A percentile compares a stretch with the other conserved stretches of the same genome.
Evolutionary conservation across 805 yeast genomes (phyloP).

Genomic region (Torulaspora gathmanii): DNA sequence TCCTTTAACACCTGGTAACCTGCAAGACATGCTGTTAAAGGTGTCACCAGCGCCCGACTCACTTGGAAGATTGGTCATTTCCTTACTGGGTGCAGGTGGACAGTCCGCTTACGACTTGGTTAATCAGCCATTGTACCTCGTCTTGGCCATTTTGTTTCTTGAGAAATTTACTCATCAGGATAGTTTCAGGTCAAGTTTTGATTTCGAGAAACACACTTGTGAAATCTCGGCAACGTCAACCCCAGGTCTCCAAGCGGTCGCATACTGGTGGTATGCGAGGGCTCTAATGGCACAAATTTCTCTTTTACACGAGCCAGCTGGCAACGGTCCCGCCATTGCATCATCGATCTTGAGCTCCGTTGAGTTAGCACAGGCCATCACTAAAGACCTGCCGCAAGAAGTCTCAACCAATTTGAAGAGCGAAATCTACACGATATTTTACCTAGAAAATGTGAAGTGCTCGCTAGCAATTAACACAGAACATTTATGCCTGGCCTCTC

Average conservation of each 20-base stretch:
- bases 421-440: conserved; percentile 45
- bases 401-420: conserved; percentile 34
- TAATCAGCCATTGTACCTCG: conserved; percentile 45
- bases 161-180: conserved; percentile 40
- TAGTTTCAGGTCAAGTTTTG: conserved; percentile 19
- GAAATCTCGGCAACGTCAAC: conserved; percentile 24
- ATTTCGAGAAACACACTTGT: conserved; percentile 17
- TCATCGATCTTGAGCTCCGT: conserved; percentile 33
- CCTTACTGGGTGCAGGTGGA: conserved; percentile 53
- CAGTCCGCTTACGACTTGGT: conserved; percentile 63
- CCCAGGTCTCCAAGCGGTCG: conserved; percentile 43
- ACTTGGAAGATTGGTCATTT: conserved; percentile 27
- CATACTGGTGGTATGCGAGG: conserved; percentile 74
- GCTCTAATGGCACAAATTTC: conserved; percentile 61
- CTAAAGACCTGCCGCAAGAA: conserved; percentile 22
- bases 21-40: conserved; percentile 31
- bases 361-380: conserved; percentile 28
- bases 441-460: conserved; percentile 64
- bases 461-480: conserved; percentile 62
- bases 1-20: conserved; percentile 49
- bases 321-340: conserved; percentile 38
- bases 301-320: conserved; percentile 58
- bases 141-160: conserved; percentile 42
- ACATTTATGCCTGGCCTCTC: conserved; percentile 50
- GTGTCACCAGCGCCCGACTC: conserved; percentile 8